Evolutionary conservation across 73 alveolate species (phyloP).

Genomic region (Paramecium pentaurelia): DNA sequence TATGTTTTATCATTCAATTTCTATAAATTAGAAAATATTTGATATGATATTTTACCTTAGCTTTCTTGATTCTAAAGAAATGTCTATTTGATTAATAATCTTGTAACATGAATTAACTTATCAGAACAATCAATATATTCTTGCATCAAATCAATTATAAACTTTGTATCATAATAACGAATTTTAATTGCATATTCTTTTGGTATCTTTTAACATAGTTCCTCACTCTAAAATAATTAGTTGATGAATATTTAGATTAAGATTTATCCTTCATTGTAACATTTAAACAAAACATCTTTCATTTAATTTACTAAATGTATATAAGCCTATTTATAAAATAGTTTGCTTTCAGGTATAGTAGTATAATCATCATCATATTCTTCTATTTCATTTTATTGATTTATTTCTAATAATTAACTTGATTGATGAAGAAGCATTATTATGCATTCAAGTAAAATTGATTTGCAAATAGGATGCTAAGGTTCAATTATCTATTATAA

Average conservation of each 20-base stretch:
- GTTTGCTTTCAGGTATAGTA: background rate
- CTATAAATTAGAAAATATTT: background rate
- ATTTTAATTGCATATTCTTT: background rate
- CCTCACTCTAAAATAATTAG: background rate
- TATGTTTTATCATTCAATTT: background rate
- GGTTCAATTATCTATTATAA: background rate
- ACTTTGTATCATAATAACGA: background rate
- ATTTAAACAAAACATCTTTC: background rate
- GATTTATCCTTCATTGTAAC: background rate
- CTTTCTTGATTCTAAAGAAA: background rate
- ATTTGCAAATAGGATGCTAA: background rate
- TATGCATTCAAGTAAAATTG: background rate
- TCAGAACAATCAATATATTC: background rate
- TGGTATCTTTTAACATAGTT: background rate
- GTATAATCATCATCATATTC: background rate
- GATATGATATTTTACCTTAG: background rate
- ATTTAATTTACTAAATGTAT: background rate
- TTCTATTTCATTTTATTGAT: background rate
- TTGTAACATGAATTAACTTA: background rate
- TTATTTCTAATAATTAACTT: background rate
- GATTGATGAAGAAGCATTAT: background rate
- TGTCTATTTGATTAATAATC: background rate
- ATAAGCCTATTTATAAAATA: background rate
- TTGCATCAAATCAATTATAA: background rate
- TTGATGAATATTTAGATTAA: background rate